A percentile compares a stretch with the other conserved stretches of the same genome.
These are phyloP conservation scores for Penicillium goetzii DNA, from an alignment of 495 filamentous ascomycete species.

Conservation along the genomic window DNA sequence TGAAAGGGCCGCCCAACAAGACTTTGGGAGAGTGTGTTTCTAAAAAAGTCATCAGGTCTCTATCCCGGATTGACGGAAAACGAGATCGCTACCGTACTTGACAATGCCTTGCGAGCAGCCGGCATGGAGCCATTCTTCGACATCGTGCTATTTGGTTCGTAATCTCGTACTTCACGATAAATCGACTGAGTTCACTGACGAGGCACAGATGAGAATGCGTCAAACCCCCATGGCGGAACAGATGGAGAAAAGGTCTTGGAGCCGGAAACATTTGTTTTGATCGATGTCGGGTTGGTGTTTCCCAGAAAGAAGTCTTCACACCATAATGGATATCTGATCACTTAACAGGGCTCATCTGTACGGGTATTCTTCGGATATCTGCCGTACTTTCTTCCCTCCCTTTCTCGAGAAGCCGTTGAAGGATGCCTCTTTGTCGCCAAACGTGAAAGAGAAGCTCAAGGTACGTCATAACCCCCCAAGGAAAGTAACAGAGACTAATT, in stretches of 20 bases:
- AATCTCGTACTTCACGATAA: not conserved
- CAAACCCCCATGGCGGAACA: constrained; percentile 57
- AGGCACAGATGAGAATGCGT: constrained; percentile 49
- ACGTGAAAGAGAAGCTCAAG: constrained; percentile 48
- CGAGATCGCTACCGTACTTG: constrained; percentile 52
- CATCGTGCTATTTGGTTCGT: constrained; percentile 55
- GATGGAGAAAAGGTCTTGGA: constrained; percentile 52
- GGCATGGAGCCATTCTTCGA: constrained; percentile 59
- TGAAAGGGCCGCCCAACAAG: not conserved
- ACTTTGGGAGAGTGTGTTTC: not conserved
- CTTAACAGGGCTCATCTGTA: constrained; percentile 51
- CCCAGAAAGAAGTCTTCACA: not conserved
- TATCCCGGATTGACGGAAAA: constrained; percentile 54
- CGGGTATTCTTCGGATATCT: constrained; percentile 62
- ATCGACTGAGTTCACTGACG: not conserved
- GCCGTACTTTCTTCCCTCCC: constrained; percentile 56
- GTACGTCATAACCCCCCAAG: constrained; percentile 7
- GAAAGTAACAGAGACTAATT: not conserved
- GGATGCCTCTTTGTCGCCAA: constrained; percentile 11
- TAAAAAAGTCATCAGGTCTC: constrained; percentile 33
- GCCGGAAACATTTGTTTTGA: constrained; percentile 55
- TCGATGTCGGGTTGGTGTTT: constrained; percentile 54
- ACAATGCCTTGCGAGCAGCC: constrained; percentile 49
- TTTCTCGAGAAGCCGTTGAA: constrained; percentile 32
- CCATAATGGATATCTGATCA: constrained; percentile 16